phyloP scores from a whole-genome alignment of 176 grass and related monocot genomes.

The Oryza officinalis region DNA sequence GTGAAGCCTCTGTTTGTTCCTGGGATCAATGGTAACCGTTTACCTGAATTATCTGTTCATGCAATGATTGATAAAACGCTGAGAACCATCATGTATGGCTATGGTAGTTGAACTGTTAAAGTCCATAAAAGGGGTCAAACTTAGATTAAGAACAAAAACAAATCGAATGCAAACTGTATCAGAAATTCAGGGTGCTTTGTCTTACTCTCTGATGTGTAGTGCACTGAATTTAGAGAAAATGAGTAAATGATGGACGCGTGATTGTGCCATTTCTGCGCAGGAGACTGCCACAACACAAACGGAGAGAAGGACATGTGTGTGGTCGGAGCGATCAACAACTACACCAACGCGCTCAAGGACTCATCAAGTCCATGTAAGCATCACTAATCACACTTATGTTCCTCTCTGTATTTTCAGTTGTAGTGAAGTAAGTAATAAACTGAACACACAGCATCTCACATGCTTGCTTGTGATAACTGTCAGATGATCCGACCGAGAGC shows the following conservation, averaged over 20 bases:
- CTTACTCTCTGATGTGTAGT: not conserved
- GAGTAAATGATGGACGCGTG: not conserved
- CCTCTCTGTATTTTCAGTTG: not conserved
- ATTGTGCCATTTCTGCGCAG: constrained; percentile 4
- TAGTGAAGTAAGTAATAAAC: not conserved
- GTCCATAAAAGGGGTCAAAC: not conserved
- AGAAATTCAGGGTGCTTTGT: not conserved
- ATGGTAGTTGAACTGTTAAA: not conserved
- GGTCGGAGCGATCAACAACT: constrained; percentile 79
- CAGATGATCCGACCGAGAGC: constrained; percentile 52
- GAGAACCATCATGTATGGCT: not conserved
- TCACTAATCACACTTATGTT: not conserved
- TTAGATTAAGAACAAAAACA: not conserved
- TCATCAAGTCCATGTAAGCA: constrained; percentile 45
- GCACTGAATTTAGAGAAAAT: not conserved
- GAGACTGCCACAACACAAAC: constrained; percentile 61
- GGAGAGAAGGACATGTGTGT: constrained; percentile 61
- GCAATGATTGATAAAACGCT: not conserved
- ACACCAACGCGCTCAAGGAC: constrained; percentile 52
- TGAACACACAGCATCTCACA: not conserved
- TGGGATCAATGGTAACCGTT: not conserved
- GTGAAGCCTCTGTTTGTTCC: not conserved
- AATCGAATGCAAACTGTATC: not conserved
- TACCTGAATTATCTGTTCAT: not conserved
- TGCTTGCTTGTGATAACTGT: not conserved